Percentiles rank a stretch among this genome's conserved stretches.
phyloP scores from a whole-genome alignment of 805 yeast species.

The Barnettozyma botsteinii region DNA sequence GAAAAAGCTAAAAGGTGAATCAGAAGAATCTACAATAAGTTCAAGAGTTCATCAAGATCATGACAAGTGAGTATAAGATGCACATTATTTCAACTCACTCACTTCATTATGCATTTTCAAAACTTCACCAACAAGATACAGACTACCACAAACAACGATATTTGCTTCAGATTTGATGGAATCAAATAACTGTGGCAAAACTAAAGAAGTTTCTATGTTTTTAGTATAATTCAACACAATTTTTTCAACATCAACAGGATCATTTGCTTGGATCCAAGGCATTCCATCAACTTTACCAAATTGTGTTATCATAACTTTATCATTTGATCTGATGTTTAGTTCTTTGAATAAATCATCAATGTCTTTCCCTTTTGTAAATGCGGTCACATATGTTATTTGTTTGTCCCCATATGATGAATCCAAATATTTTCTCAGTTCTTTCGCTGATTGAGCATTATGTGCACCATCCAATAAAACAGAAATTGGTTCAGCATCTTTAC shows the following conservation, averaged over 20 bases:
- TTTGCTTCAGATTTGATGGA: conserved; percentile 16
- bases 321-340: conserved; percentile 40
- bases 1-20: neutral
- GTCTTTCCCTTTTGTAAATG: conserved; percentile 71
- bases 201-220: conserved; percentile 23
- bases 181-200: conserved; percentile 26
- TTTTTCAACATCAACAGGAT: conserved; percentile 22
- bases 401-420: conserved; percentile 19
- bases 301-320: conserved; percentile 53
- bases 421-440: conserved; percentile 57
- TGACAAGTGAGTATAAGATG: neutral
- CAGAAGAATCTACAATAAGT: neutral
- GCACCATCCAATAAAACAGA: conserved; percentile 79
- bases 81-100: neutral
- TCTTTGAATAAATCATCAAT: conserved; percentile 44
- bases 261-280: conserved; percentile 81
- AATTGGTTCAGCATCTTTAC: conserved; percentile 19
- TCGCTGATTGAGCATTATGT: conserved; percentile 82
- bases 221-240: conserved; percentile 24
- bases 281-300: conserved; percentile 76
- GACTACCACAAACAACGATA: conserved; percentile 62
- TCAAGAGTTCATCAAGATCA: neutral
- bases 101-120: conserved; percentile 32
- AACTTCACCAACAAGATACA: conserved; percentile 60
- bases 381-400: conserved; percentile 51